Base-by-base conservation (phyloP, 78 protist genomes). In the Protostelium mycophagum region DNA sequence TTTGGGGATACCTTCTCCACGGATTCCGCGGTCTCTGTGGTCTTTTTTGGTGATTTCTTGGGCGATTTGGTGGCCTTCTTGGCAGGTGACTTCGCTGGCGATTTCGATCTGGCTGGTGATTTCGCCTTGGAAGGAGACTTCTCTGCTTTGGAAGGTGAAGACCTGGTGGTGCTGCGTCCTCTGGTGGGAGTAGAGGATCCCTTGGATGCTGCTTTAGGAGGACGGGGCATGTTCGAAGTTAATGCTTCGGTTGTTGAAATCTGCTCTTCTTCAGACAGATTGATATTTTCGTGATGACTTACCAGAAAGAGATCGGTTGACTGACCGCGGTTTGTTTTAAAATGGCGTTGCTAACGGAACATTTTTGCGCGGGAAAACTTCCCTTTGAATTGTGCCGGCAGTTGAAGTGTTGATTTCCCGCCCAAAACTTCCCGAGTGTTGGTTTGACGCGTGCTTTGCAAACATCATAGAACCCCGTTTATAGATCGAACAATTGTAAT, bases 181-280 rank as follows among this genome's bases (percentile, higher is more conserved):
- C 16, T 51, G 31, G 5, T 51, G 73, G 73, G 16, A 51, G 73
- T 51, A n/a, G n/a, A n/a, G n/a, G n/a, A n/a, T n/a, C n/a, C n/a
- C 73, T 51, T 51, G 16, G 73, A 51, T 25, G 73, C 16, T 16
- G 5, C 16, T 5, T 5, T 16, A 51, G 73, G 73, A 25, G 73
- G 73, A 16, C 73, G 73, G 16, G 73, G 31, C 73, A 51, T 51
- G 73, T 51, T 51, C 73, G 73, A 51, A 51, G 73, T 51, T 51
- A 51, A 51, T 51, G 73, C 73, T 51, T 51, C 73, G 73, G 73
- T 51, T 51, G 73, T 51, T n/a, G n/a, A n/a, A n/a, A n/a, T n/a
- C n/a, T n/a, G n/a, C n/a, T n/a, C n/a, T n/a, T n/a, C n/a, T n/a
- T n/a, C n/a, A n/a, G n/a, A n/a, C n/a, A n/a, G n/a, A n/a, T n/a